Conservation (phyloP, 371 early-diverging fungal genomes). For the Mortierella sp. region DNA sequence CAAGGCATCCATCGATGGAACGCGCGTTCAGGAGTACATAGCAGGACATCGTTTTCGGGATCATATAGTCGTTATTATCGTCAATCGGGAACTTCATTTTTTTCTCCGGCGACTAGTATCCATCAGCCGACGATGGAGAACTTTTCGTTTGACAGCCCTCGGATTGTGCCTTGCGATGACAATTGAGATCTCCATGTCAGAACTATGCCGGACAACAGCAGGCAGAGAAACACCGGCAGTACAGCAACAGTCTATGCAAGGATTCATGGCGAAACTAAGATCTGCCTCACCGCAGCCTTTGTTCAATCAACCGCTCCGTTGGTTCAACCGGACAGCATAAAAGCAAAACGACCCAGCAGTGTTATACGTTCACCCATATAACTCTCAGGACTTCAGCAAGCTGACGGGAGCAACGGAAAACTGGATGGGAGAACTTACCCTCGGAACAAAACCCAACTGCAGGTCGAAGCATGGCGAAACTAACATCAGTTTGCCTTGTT, state of each 20-base stretch:
- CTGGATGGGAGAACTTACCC: neutral
- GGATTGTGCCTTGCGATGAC: neutral
- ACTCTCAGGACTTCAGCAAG: neutral
- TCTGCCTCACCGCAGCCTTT: neutral
- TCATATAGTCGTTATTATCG: neutral
- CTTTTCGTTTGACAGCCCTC: neutral
- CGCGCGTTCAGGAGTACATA: constrained; percentile 11
- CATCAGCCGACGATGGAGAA: neutral
- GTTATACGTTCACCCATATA: neutral
- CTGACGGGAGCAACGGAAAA: neutral
- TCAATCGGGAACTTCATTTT: neutral
- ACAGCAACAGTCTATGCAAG: neutral
- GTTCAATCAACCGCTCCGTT: neutral
- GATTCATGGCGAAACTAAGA: constrained; percentile 38
- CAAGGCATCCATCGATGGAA: constrained; percentile 13
- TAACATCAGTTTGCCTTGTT: constrained; percentile 36
- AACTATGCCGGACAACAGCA: neutral
- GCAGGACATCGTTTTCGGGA: constrained; percentile 3
- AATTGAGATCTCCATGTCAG: neutral
- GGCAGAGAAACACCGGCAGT: neutral
- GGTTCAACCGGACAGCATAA: neutral
- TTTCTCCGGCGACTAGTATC: neutral
- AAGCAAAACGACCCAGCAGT: neutral
- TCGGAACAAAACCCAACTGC: neutral
- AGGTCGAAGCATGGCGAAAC: constrained; percentile 12